These are phyloP conservation scores for Xylaria palmicola DNA, from an alignment of 495 filamentous ascomycete genomes.

Conservation along the genomic window DNA sequence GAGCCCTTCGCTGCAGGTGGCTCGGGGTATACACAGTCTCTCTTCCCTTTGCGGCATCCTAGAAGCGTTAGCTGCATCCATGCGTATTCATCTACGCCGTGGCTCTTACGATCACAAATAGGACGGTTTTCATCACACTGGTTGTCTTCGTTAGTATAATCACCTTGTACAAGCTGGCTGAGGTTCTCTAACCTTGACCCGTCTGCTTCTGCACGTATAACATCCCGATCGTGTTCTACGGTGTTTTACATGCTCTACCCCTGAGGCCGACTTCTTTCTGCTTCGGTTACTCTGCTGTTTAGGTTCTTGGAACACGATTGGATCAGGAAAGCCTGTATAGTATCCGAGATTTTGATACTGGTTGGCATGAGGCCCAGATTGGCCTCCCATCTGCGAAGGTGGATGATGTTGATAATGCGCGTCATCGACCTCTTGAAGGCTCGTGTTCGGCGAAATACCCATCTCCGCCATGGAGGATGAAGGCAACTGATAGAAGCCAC, in stretches of 20 bases:
- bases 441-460: slow-evolving; percentile 35
- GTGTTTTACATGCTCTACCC: slow-evolving; percentile 83
- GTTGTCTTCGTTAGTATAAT: slow-evolving; percentile 16
- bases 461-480: slow-evolving; percentile 46
- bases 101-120: slow-evolving; percentile 72
- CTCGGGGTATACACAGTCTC: slow-evolving; percentile 82
- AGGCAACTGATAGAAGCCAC: slow-evolving; percentile 51
- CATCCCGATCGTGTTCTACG: slow-evolving; percentile 91
- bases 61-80: slow-evolving; percentile 13
- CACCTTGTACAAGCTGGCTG: slow-evolving; percentile 71
- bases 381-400: slow-evolving; percentile 28
- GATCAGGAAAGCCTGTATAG: slow-evolving; percentile 46
- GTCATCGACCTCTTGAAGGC: slow-evolving; percentile 39
- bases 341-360: slow-evolving; percentile 47
- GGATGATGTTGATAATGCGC: slow-evolving; percentile 35
- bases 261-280: slow-evolving; percentile 56
- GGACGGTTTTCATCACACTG: slow-evolving; percentile 52
- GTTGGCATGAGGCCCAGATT: slow-evolving; percentile 33
- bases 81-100: background rate
- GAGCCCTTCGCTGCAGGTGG: slow-evolving; percentile 53
- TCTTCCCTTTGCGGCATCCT: slow-evolving; percentile 83
- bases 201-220: slow-evolving; percentile 84
- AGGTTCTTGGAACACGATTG: slow-evolving; percentile 48
- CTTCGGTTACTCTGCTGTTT: slow-evolving; percentile 50
- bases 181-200: slow-evolving; percentile 72